Conservation (phyloP, 2,329 filamentous ascomycete species). For the Aspergillus sp. region DNA sequence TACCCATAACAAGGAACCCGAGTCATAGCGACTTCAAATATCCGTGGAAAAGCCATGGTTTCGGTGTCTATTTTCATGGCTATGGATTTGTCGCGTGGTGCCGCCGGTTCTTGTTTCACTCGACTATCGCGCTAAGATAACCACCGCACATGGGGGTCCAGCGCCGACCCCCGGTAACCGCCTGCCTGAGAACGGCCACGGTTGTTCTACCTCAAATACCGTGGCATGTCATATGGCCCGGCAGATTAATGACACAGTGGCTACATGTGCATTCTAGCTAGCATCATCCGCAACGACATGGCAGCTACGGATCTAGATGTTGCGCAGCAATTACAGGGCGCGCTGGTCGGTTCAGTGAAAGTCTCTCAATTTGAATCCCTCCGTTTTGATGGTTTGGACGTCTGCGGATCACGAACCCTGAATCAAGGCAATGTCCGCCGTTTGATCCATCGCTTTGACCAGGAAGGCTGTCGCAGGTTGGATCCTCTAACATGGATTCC, state of each 20-base stretch:
- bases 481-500: conserved; percentile 13
- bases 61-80: not conserved
- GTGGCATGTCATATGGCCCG: not conserved
- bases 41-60: not conserved
- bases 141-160: not conserved
- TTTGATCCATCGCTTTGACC: conserved; percentile 12
- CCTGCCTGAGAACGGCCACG: not conserved
- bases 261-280: not conserved
- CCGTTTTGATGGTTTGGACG: not conserved
- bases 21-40: not conserved
- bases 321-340: not conserved
- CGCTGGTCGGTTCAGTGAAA: not conserved
- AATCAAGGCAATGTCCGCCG: conserved; percentile 1
- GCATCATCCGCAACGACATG: not conserved
- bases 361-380: not conserved
- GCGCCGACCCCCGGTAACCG: not conserved
- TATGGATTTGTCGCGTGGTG: not conserved
- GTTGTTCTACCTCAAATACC: not conserved
- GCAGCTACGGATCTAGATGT: not conserved
- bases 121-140: not conserved
- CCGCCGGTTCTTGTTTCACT: not conserved
- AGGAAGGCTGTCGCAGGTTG: conserved; percentile 12
- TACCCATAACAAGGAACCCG: not conserved
- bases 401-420: not conserved
- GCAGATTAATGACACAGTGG: not conserved